phyloP scores from a whole-genome alignment of 2,329 filamentous ascomycete species.

The Venturiaceae sp. region DNA sequence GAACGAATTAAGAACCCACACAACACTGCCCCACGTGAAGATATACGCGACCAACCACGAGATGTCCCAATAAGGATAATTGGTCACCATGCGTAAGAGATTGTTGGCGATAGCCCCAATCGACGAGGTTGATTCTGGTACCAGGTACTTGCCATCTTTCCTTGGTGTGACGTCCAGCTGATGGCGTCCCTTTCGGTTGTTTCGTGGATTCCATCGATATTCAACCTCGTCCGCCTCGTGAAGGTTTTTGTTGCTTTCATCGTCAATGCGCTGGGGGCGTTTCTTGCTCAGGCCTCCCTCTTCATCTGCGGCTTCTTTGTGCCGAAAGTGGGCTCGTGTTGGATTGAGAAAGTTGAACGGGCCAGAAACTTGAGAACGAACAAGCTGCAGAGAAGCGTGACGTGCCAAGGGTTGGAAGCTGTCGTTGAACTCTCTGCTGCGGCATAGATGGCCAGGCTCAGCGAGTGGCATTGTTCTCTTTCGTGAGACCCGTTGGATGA shows the following conservation, averaged over 20 bases:
- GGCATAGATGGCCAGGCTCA: not conserved
- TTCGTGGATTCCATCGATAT: slow-evolving; percentile 31
- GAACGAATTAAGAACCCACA: slow-evolving; percentile 47
- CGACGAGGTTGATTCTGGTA: slow-evolving; percentile 24
- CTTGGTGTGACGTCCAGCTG: slow-evolving; percentile 10
- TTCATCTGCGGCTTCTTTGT: not conserved
- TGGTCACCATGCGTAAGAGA: slow-evolving; percentile 39
- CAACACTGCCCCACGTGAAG: slow-evolving; percentile 40
- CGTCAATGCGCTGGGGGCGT: not conserved
- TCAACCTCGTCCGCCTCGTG: not conserved
- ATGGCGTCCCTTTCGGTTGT: slow-evolving; percentile 34
- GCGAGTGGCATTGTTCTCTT: not conserved
- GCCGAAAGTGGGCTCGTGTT: slow-evolving; percentile 6
- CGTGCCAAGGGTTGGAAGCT: not conserved
- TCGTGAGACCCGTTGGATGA: not conserved
- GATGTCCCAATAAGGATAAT: slow-evolving; percentile 46
- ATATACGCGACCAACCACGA: slow-evolving; percentile 44
- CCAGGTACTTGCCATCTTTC: slow-evolving; percentile 14
- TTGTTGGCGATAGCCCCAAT: slow-evolving; percentile 21
- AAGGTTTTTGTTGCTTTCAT: not conserved
- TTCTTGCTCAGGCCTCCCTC: not conserved
- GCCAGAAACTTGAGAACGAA: not conserved
- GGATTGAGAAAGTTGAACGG: slow-evolving; percentile 11
- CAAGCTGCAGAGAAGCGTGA: slow-evolving; percentile 1
- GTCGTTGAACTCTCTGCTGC: not conserved